These are phyloP conservation scores for Coemansia erecta DNA, from an alignment of 192 early-diverging fungal species.

Conservation along the genomic window DNA sequence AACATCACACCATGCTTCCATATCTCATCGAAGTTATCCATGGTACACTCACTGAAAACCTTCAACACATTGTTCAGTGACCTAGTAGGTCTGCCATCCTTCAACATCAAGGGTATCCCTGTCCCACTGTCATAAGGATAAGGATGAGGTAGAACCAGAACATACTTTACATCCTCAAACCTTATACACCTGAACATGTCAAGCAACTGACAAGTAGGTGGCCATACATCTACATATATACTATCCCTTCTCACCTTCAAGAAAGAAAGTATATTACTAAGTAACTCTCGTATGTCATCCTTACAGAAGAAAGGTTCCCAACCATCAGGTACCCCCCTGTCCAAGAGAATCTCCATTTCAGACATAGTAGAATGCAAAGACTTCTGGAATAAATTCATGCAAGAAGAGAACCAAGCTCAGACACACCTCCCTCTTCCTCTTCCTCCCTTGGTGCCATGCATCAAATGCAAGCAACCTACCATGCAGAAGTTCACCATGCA, in stretches of 20 bases:
- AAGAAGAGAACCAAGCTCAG: neutral
- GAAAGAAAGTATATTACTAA: neutral
- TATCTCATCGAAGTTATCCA: neutral
- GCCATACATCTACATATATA: neutral
- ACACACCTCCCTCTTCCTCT: too few species aligned
- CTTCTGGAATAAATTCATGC: neutral
- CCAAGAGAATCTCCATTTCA: neutral
- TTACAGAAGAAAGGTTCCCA: too few species aligned
- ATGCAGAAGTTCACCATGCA: neutral
- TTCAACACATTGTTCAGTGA: neutral
- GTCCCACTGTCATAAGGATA: conserved; percentile 3
- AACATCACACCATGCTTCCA: neutral
- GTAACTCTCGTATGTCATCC: too few species aligned
- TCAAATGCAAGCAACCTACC: neutral
- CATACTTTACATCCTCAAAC: neutral
- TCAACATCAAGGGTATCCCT: neutral
- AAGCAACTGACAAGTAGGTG: neutral
- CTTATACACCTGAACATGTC: conserved; percentile 2
- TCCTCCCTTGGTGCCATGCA: too few species aligned
- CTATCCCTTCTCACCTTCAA: neutral
- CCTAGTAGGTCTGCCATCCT: neutral
- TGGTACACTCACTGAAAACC: neutral
- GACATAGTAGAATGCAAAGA: neutral
- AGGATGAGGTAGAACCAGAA: conserved; percentile 3
- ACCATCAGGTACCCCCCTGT: too few species aligned